Percentiles rank a stretch among this genome's conserved stretches.
Conservation (phyloP, 805 yeast species). For the Peterozyma xylosa region DNA sequence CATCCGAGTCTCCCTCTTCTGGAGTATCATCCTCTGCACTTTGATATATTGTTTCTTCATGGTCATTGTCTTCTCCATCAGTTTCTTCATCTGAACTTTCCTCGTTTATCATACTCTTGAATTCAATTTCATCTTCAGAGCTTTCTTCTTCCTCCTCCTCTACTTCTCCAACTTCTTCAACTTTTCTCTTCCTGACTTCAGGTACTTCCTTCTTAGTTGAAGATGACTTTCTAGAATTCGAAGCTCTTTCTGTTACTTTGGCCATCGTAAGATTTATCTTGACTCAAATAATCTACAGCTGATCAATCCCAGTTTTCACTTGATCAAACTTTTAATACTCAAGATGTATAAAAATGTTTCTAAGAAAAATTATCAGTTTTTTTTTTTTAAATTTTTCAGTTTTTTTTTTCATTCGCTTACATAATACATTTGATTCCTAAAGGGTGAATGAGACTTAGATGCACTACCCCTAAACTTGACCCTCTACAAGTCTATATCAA, state of each 20-base stretch:
- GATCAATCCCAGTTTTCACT: too few relatives aligned
- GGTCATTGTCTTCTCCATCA: conserved; percentile 10
- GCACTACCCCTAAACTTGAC: too few relatives aligned
- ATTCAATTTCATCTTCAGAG: conserved; percentile 7
- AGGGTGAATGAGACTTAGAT: too few relatives aligned
- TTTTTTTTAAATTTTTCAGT: too few relatives aligned
- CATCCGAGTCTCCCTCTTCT: conserved; percentile 45
- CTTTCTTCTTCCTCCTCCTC: neutral
- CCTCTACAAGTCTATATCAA: too few relatives aligned
- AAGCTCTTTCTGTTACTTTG: neutral
- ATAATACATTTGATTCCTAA: too few relatives aligned
- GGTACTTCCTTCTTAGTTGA: neutral
- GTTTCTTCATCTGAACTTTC: conserved; percentile 12
- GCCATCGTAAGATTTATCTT: neutral
- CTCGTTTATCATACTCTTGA: conserved; percentile 11
- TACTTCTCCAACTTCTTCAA: neutral
- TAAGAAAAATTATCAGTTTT: too few relatives aligned
- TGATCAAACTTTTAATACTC: too few relatives aligned
- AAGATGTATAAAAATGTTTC: too few relatives aligned
- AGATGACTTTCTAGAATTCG: neutral
- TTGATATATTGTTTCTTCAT: conserved; percentile 4
- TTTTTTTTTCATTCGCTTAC: too few relatives aligned
- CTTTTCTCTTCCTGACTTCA: conserved; percentile 3
- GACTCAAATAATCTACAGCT: too few relatives aligned
- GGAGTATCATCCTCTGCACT: conserved; percentile 13